A percentile compares a stretch with the other conserved stretches of the same genome.
Conservation (phyloP, 805 yeast genomes). For the Metschnikowia peoriensis region DNA sequence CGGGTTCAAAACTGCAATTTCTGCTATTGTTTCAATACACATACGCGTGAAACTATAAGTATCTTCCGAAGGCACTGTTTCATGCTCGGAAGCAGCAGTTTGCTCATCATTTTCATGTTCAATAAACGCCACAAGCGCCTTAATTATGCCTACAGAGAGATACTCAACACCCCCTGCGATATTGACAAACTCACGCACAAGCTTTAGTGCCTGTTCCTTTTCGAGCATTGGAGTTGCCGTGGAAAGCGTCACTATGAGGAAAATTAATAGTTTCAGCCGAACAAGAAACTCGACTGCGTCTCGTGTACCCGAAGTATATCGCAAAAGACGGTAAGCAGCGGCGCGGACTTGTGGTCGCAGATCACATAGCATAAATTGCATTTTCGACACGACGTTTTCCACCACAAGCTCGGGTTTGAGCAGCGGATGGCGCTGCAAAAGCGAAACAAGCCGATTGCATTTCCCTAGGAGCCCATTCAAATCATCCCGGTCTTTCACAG, state of each 20-base stretch:
- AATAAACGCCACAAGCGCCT: conserved; percentile 62
- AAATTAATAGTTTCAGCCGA: conserved; percentile 56
- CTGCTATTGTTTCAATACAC: conserved; percentile 43
- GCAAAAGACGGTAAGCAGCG: conserved; percentile 70
- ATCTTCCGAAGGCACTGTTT: conserved; percentile 1
- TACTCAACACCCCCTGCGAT: conserved; percentile 49
- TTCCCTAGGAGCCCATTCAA: conserved; percentile 47
- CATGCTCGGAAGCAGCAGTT: conserved; percentile 3
- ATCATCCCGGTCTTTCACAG: conserved; percentile 48
- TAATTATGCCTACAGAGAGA: conserved; percentile 60
- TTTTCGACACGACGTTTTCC: conserved; percentile 52
- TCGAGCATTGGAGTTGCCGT: conserved; percentile 59
- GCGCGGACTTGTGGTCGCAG: conserved; percentile 62
- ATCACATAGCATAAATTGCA: conserved; percentile 61
- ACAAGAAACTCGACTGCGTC: conserved; percentile 55
- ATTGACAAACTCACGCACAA: conserved; percentile 61
- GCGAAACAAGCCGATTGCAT: conserved; percentile 62
- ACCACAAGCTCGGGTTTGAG: conserved; percentile 64
- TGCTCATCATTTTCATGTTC: conserved; percentile 36
- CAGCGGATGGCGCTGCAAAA: conserved; percentile 56
- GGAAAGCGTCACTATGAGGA: conserved; percentile 62
- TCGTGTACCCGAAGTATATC: conserved; percentile 57
- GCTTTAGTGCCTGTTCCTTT: conserved; percentile 72
- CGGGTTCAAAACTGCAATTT: conserved; percentile 37
- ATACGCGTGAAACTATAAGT: conserved; percentile 20